Base-by-base conservation (phyloP, 2,329 filamentous ascomycete species). In the Neofusicoccum parvum region DNA sequence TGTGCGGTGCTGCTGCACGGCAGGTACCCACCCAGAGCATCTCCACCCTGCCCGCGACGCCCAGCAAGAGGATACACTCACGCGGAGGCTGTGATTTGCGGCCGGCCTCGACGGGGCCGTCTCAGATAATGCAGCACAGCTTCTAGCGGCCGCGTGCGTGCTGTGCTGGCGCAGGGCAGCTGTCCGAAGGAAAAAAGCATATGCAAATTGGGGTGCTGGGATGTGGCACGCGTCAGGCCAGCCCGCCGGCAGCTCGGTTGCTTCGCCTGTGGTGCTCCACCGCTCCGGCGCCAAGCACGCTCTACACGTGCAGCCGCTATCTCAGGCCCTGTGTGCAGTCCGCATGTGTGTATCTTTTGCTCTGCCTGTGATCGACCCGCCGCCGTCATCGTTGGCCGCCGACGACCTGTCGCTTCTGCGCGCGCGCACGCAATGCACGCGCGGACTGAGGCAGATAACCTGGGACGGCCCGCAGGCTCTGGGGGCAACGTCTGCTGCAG, bases 391-490 rank as follows among this genome's bases (percentile, higher is more conserved):
- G 20, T 51, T 27, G 23, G 10, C 15, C 14, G n/a, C 20, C 39
- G 20, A 5, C 36, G 12, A 17, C 53, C 36, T 56, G 43, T 56
- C 53, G n/a, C 41, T 59, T 36, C 14, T 14, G 41, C 54, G 46
- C 41, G 54, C 27, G 9, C 50, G 17, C 50, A 39, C 50, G 12
- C 37, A 43, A 27, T 56, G 11, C 3, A 3, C 37, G 20, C 34
- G 41, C 27, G 14, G 54, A 6, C 23, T 36, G 27, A 43, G 36
- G 14, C 17, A 23, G 27, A 32, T 32, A 37, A 46, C n/a, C 56
- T 60, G 56, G 56, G 56, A 48, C 41, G 56, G 56, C 27, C 56
- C 41, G 56, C 56, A 46, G 54, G 10, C 17, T 58, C 39, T 58
- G 20, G 20, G 45, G 53, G 53, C 53, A 20, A 58, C 37, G 20